Conservation (phyloP, 1,284 basidiomycete species). For the Ganoderma sp. region DNA sequence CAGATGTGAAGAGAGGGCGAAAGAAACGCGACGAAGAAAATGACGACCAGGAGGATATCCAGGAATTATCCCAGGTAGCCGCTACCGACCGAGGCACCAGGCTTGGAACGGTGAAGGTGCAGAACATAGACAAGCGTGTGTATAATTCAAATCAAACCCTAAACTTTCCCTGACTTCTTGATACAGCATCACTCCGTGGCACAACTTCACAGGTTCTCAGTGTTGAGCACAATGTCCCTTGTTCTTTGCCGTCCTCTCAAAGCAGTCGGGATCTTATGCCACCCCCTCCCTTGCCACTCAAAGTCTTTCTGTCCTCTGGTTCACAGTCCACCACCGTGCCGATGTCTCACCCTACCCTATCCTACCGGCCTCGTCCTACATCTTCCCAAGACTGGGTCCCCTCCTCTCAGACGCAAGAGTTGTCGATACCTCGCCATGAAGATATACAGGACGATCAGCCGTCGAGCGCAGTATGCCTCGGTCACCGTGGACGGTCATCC, state of each 20-base stretch:
- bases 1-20: constrained; percentile 6
- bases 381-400: constrained; percentile 30
- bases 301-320: constrained; percentile 8
- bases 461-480: not conserved
- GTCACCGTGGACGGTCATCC: not conserved
- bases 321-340: not conserved
- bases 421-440: constrained; percentile 17
- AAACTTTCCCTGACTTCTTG: not conserved
- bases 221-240: constrained; percentile 19
- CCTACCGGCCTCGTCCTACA: constrained; percentile 2
- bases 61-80: not conserved
- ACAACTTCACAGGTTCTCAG: not conserved
- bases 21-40: not conserved
- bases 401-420: constrained; percentile 37
- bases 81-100: not conserved
- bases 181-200: not conserved
- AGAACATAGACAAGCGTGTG: not conserved
- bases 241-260: constrained; percentile 8
- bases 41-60: not conserved
- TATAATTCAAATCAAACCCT: not conserved
- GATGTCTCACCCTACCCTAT: not conserved
- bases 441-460: constrained; percentile 2
- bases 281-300: constrained; percentile 24
- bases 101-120: too few species aligned
- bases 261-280: constrained; percentile 16